Base-by-base conservation (phyloP, 2,329 filamentous ascomycete species). In the Ceratocystis papillata region DNA sequence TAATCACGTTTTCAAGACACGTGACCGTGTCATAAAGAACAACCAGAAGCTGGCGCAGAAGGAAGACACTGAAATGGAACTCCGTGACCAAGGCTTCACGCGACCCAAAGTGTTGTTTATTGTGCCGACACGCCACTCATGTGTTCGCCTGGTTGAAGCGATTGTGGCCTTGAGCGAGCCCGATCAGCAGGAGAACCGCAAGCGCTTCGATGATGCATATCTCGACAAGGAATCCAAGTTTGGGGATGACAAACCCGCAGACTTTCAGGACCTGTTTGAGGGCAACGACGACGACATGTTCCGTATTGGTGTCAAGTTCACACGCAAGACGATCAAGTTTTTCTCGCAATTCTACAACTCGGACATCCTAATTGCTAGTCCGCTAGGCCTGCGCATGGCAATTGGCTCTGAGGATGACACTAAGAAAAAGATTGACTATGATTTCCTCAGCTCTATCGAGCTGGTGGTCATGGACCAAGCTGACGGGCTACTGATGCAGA, bases 241-340 rank as follows among this genome's bases (percentile, higher is more conserved):
- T 70, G 84, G 86, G 30, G 79, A 83, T 7, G 85, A 89, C 72
- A 90, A 90, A 72, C 87, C 94, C 0, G 87, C 87, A 2, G 94
- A 97, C 74, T 97, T 96, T 76, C 81, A 83, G 28, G 89, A 96
- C 66, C 81, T 97, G 0, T 99, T 99, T 72, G 87, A 87, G 68
- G 94, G 94, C 67, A 97, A 96, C 73, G 90, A 96, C 73, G 94
- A 97, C 73, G 94, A 99, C 76, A 94, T 95, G 83, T 99, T 97
- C 77, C 86, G 93, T 2, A 79, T 97, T 1, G 94, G 93, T n/a
- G 76, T 99, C 73, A 99, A 97, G 76, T 95, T 99, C 74, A 97
- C 94, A 0, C 85, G 94, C 68, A 97, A 96, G 76, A 96, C 91
- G 0, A 81, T 97, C 73, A 97, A 96, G 74, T 94, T 89, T 74